Evolutionary conservation across 2,329 filamentous ascomycete genomes (phyloP).

Genomic region (Phialemoniopsis sp.): DNA sequence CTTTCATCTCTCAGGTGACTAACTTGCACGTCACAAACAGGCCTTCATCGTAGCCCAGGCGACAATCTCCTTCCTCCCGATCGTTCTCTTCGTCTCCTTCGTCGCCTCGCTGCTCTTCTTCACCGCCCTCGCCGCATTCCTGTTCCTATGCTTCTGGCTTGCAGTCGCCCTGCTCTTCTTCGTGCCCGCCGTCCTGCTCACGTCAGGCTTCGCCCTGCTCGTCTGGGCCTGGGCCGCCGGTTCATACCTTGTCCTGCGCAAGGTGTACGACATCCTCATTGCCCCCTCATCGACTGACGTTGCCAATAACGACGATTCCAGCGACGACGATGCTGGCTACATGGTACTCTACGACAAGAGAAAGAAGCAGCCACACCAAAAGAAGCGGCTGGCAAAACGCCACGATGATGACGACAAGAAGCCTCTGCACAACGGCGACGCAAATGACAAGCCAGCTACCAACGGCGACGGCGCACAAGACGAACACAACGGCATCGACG

Average conservation of each 20-base stretch:
- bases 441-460: too few relatives aligned
- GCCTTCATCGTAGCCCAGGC: conserved; percentile 65
- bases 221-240: conserved; percentile 3
- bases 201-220: conserved; percentile 1
- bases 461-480: too few relatives aligned
- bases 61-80: conserved; percentile 60
- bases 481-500: conserved; percentile 38
- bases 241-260: not conserved
- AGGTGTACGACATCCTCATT: too few relatives aligned
- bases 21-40: conserved; percentile 29
- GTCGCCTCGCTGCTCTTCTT: conserved; percentile 57
- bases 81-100: conserved; percentile 67
- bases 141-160: conserved; percentile 63
- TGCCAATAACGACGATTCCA: too few relatives aligned
- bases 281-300: too few relatives aligned
- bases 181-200: conserved; percentile 2
- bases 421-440: too few relatives aligned
- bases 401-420: too few relatives aligned
- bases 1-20: not conserved
- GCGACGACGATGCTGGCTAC: too few relatives aligned
- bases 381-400: too few relatives aligned
- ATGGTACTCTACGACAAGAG: too few relatives aligned
- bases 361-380: too few relatives aligned
- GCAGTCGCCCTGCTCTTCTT: conserved; percentile 3
- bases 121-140: conserved; percentile 55